These are phyloP conservation scores for Aquilaria yunnanensis DNA, from an alignment of 345 rosid genomes.

Conservation along the genomic window DNA sequence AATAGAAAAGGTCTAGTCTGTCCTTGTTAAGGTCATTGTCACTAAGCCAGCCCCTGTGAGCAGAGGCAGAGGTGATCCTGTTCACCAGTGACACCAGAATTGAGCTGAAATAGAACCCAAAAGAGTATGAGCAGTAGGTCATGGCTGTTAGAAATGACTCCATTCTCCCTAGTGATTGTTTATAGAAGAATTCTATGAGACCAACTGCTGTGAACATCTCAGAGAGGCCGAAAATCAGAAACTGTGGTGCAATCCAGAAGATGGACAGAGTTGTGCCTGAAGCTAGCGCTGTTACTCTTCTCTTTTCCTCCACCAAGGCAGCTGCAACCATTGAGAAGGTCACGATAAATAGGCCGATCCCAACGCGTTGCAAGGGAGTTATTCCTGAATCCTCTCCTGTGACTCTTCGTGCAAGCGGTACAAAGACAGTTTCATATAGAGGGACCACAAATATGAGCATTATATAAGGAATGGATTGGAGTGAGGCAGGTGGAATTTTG, in stretches of 20 bases:
- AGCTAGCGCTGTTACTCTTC: constrained; percentile 25
- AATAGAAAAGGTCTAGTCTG: constrained; percentile 59
- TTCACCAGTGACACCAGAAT: constrained; percentile 54
- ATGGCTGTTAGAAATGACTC: constrained; percentile 56
- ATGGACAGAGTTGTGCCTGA: constrained; percentile 29
- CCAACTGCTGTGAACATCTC: constrained; percentile 76
- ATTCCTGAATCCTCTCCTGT: constrained; percentile 38
- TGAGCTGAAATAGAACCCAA: constrained; percentile 64
- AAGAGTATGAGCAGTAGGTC: constrained; percentile 61
- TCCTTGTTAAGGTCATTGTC: constrained; percentile 48
- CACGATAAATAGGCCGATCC: constrained; percentile 45
- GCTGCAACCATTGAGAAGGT: constrained; percentile 68
- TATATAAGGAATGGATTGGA: constrained; percentile 51
- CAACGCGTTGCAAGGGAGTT: constrained; percentile 51
- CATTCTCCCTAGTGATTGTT: constrained; percentile 57
- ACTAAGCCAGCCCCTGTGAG: constrained; percentile 52
- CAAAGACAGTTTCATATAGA: constrained; percentile 35
- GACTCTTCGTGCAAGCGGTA: constrained; percentile 39
- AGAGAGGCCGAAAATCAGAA: constrained; percentile 52
- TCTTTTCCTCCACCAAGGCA: constrained; percentile 41
- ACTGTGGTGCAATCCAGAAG: constrained; percentile 72
- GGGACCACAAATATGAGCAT: constrained; percentile 50
- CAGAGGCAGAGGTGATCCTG: constrained; percentile 30
- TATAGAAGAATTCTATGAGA: constrained; percentile 65
- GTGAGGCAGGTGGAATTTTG: constrained; percentile 53